Evolutionary conservation across 1,139 yeast species (phyloP), one percentile per base, ranked within the genome.

Genomic region (Diutina sp.): DNA sequence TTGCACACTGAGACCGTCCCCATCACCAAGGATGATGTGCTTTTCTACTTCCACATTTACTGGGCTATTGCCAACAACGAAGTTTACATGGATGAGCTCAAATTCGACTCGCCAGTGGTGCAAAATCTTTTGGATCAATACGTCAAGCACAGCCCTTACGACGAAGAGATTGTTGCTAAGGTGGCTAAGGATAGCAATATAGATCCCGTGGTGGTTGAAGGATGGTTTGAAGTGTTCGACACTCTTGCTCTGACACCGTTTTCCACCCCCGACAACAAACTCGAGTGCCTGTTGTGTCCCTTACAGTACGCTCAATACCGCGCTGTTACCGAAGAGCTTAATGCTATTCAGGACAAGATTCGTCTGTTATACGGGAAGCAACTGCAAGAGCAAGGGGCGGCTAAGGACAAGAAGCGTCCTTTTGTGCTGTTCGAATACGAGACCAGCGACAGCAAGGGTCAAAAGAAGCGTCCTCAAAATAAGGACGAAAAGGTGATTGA

Each of bases 161-260:
- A 50, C 16, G 53, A 50, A 5, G 16, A 14, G 6, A 32, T 32
- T 2, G 28, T 30, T 5, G 53, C 53, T 18, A n/a, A 50, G 9
- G 53, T 50, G 45, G 53, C 53, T 16, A 16, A 50, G n/a, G 29
- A 30, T 2, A 3, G 9, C 5, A 18, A 32, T 2, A 12, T 30
- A 44, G 32, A 21, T 16, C 29, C 53, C 25, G 35, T 29, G 5
- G 62, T 65, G n/a, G 70, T 66, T 6, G 56, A 58, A 25, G 65
- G 61, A 6, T 74, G 78, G 78, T 69, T 70, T 57, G 64, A 66
- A 7, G 63, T 70, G 3, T 73, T 73, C 60, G 65, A 66, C 38
- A 62, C 65, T 11, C 66, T 73, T 55, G 63, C 69, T 9, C 64
- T 69, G 11, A 67, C 68, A 7, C 77, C 76, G 1, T 69, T 66